These are phyloP conservation scores for Millerago galiae DNA, from an alignment of 805 yeast genomes.

Conservation along the genomic window DNA sequence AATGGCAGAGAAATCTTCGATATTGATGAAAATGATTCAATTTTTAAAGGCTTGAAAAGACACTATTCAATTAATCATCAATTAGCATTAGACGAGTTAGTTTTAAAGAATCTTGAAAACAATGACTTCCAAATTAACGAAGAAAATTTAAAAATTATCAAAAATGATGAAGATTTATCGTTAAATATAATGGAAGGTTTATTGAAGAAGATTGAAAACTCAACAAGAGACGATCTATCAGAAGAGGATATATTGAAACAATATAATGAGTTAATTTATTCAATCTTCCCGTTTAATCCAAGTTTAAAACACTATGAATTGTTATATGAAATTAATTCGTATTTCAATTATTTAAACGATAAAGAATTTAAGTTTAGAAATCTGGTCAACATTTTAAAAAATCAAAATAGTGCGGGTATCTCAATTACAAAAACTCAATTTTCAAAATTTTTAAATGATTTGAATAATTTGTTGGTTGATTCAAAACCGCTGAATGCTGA, in stretches of 20 bases:
- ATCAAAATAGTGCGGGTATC: constrained; percentile 16
- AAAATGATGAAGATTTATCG: constrained; percentile 5
- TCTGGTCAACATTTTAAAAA: constrained; percentile 6
- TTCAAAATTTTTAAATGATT: not conserved
- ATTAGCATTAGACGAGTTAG: constrained; percentile 6
- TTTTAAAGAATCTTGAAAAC: constrained; percentile 11
- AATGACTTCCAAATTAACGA: constrained; percentile 9
- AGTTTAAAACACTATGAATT: constrained; percentile 12
- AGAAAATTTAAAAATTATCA: constrained; percentile 1
- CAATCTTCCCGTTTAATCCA: constrained; percentile 17
- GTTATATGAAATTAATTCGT: constrained; percentile 10
- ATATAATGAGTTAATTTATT: constrained; percentile 1
- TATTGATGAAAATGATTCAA: constrained; percentile 28
- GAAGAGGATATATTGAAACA: not conserved
- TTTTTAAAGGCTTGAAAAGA: constrained; percentile 40
- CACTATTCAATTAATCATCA: constrained; percentile 27
- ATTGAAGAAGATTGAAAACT: constrained; percentile 1
- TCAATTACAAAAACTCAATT: constrained; percentile 11
- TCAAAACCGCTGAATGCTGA: constrained; percentile 8
- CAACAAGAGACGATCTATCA: constrained; percentile 2
- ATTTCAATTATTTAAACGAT: constrained; percentile 12
- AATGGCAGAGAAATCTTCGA: constrained; percentile 7
- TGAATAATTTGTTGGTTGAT: constrained; percentile 1
- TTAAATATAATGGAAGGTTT: constrained; percentile 6
- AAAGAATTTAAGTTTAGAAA: not conserved